Base-by-base conservation (phyloP, 176 grass and related monocot genomes). In the Triticum monococcum region DNA sequence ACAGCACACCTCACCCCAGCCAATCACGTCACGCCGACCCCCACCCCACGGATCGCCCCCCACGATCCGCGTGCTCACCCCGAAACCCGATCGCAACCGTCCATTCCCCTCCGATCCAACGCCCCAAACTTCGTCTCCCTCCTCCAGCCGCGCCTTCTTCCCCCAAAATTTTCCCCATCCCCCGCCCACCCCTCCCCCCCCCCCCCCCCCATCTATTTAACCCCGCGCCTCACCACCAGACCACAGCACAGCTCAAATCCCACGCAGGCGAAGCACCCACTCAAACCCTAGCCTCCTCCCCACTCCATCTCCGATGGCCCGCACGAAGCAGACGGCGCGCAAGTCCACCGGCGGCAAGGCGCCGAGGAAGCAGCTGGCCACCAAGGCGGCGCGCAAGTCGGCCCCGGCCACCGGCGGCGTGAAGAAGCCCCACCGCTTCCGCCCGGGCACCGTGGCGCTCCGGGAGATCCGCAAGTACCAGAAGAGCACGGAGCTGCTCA, bases 261-360 rank as follows among this genome's bases (percentile, higher is more conserved):
- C 73, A 3, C 74, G 28, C 16, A 28, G 17, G 16, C 11, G 24
- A 9, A 18, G 25, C 60, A 63, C 11, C 14, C 11, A 20, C 1
- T 22, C 45, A 54, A 56, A 54, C 26, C 46, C 45, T 54, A 75
- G 8, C 43, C 72, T 11, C 43, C 24, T 1, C 11, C 70, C 41
- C 6, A 8, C 41, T 1, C 2, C 36, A 3, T 7, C 30, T 1
- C 68, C 18, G 7, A 94, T 94, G 93, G 93, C 93, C 12, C 90
- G 90, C 72, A 94, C 90, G 24, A 95, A 95, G 90, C 90, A 95
- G 72, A 95, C 90, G 0, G 90, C 90, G 4, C 70, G 93, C 26
- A 94, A 94, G 78, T 94, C 92, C 20, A 94, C 92, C 6, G 90
- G 87, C 31, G 92, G 90, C 66, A 94, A 94, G 90, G 92, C 92